These are phyloP conservation scores for Boletus barrowsii DNA, from an alignment of 768 basidiomycete species.

Conservation along the genomic window DNA sequence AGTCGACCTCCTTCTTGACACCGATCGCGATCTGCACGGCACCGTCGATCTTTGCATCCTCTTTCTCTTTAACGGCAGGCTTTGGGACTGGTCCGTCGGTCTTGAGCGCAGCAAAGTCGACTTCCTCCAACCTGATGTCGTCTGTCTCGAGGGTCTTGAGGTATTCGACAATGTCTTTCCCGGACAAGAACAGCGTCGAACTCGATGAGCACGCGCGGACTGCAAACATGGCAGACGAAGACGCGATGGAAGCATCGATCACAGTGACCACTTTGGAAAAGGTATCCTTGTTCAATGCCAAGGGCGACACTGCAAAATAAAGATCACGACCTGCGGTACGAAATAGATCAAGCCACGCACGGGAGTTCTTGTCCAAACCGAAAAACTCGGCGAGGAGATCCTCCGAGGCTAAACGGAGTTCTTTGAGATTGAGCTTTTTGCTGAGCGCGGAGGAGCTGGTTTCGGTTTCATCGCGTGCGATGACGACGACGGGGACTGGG, in stretches of 20 bases:
- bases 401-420: constrained; percentile 79
- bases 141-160: constrained; percentile 68
- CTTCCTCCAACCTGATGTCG: constrained; percentile 59
- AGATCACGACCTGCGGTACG: neutral
- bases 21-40: constrained; percentile 91
- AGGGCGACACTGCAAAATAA: constrained; percentile 63
- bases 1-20: constrained; percentile 94
- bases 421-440: constrained; percentile 81
- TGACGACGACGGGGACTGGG: constrained; percentile 81
- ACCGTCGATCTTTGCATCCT: constrained; percentile 80
- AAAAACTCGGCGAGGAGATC: constrained; percentile 88
- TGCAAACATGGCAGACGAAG: constrained; percentile 61
- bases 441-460: constrained; percentile 73
- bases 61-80: constrained; percentile 54
- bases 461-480: constrained; percentile 84
- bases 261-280: constrained; percentile 74
- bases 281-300: constrained; percentile 61
- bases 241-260: constrained; percentile 75
- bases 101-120: constrained; percentile 70
- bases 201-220: constrained; percentile 71
- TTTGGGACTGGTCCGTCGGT: constrained; percentile 37
- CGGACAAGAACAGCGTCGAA: constrained; percentile 74
- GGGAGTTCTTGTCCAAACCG: constrained; percentile 76
- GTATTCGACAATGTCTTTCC: constrained; percentile 70
- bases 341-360: constrained; percentile 45